Conservation (phyloP, 2,329 filamentous ascomycete species). For the Venturia oleaginea region DNA sequence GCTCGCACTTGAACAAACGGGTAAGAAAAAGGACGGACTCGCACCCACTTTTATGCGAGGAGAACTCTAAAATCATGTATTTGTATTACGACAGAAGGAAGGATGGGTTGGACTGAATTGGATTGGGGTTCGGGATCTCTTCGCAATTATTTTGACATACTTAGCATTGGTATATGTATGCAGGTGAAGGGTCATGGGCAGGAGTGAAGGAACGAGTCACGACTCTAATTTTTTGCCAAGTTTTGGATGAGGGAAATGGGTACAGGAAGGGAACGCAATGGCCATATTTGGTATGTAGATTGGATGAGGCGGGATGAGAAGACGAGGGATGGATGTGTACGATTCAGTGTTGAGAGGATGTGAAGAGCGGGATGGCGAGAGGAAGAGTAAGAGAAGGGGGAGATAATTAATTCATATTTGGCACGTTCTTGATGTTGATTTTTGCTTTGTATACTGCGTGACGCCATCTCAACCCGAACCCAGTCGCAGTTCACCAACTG, state of each 20-base stretch:
- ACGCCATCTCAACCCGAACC: too few species aligned
- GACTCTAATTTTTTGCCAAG: background rate
- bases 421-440: background rate
- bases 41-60: background rate
- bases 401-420: background rate
- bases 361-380: too few species aligned
- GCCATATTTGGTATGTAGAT: background rate
- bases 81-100: background rate
- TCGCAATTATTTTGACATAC: background rate
- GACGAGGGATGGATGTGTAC: background rate
- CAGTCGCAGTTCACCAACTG: too few species aligned
- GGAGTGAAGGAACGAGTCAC: background rate
- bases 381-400: background rate
- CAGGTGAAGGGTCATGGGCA: background rate
- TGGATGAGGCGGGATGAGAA: background rate
- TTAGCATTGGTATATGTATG: background rate
- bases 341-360: background rate
- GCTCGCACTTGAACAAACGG: background rate
- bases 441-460: background rate
- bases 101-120: background rate
- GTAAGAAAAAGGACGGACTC: background rate
- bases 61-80: background rate
- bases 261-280: background rate
- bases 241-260: background rate
- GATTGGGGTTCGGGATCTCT: background rate